Evolutionary conservation across 2,329 filamentous ascomycete species (phyloP), one percentile per base, ranked within the genome.

Genomic region (Verticillium isaacii): DNA sequence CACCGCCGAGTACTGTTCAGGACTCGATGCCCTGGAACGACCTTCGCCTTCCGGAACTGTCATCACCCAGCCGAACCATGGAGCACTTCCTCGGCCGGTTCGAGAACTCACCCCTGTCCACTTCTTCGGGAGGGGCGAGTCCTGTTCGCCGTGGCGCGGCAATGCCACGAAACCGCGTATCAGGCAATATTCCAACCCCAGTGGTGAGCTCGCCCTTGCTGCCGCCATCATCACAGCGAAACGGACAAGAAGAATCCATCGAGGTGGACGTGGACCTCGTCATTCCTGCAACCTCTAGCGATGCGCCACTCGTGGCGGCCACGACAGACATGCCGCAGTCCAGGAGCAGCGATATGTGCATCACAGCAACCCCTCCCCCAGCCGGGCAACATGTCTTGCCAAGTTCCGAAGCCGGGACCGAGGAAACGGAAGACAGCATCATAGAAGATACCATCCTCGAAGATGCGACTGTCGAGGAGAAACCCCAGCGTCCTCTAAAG

Each of bases 1-100:
- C 76, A 15, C 80, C 79, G 2, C 77, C 81, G 0, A 86, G 82
- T 61, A 74, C 82, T 32, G 76, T 88, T 23, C 77, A 76, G 11
- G 85, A 88, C 67, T 88, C 85, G 0, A 80, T 85, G 65, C 80
- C 77, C 0, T 70, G 74, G 8, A 73, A 75, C 60, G 64, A 73
- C 68, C 58, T 71, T 14, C 63, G 66, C 0, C 63, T 76, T 1
- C 57, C 68, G 2, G 68, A 68, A 15, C 75, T 76, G 29, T 76
- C 73, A 19, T 82, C 85, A 0, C 84, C 85, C 0, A 81, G 80
- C 1, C 76, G 80, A 45, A 71, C 84, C 1, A 66, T 86, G 12
- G 78, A 83, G 62, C 76, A 78, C 29, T 83, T 65, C 34, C 61
- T 61, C 9, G 45, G 50, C 15, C 59, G 62, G 54, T 59, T 62